Evolutionary conservation across 129 eudicot genomes (phyloP), one percentile per base, ranked within the genome.

Genomic region (Centella asiatica): DNA sequence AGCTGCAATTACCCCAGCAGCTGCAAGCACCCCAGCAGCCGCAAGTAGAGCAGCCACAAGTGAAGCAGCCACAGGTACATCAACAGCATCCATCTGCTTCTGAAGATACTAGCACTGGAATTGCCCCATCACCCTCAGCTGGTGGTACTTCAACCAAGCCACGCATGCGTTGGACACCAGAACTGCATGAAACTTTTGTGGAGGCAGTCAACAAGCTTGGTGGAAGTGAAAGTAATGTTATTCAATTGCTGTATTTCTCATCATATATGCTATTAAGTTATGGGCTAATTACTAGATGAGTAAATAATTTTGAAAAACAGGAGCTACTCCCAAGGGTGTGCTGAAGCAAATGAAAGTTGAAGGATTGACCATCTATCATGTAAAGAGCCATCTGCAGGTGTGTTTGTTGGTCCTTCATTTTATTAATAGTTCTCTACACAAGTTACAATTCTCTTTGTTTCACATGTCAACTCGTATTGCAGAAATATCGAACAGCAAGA

Each of bases 131-230:
- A 29, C 73, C 98, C 62, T 68, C 94, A 15, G 68, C 62, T n/a
- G 73, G 74, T 62, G 72, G 81, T 52, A 76, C 85, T 63, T 77
- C 85, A 76, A 70, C 66, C 62, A 92, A 92, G 74, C 83, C 83
- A 24, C 90, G 98, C 42, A 92, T 92, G 95, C 98, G 98, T 23
- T 92, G 98, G 98, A 92, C 98, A 29, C 95, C 94, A 2, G 98
- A 92, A 76, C 87, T 92, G 65, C 95, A 92, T 78, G 98, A 87
- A 70, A 79, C 95, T 57, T 92, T 92, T 36, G 94, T 92, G 70
- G 98, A 87, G 71, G 88, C 95, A 48, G 95, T 87, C 80, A 75
- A 66, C 77, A 92, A 80, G 83, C 90, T 92, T 26, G 98, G 98
- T 73, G 98, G 98, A 61, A 87, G 95, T 70, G 98, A 92, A 87